Percentiles rank a stretch among this genome's conserved stretches.
These are phyloP conservation scores for Pseudoscleropodium purum DNA, from an alignment of 225 moss, liverwort and hornwort genomes.

Conservation along the genomic window DNA sequence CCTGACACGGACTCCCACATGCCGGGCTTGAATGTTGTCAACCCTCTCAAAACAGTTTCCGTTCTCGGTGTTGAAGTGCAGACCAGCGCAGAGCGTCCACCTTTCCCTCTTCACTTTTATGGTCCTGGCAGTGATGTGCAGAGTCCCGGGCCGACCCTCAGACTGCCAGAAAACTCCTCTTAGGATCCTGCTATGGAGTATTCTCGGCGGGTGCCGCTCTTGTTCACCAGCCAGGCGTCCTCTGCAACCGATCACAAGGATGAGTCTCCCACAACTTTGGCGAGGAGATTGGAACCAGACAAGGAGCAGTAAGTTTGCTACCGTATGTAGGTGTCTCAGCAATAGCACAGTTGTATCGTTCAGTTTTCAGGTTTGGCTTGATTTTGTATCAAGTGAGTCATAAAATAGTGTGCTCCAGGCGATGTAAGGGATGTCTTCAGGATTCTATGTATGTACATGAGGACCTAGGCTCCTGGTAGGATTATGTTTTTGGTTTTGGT, in stretches of 20 bases:
- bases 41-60: not conserved
- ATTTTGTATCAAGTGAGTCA: not conserved
- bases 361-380: conserved; percentile 1
- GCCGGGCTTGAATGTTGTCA: conserved; percentile 2
- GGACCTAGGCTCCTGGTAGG: not conserved
- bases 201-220: not conserved
- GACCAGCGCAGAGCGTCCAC: not conserved
- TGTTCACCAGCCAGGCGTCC: conserved; percentile 5
- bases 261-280: not conserved
- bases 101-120: conserved; percentile 9
- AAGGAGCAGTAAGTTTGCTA: not conserved
- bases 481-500: not conserved
- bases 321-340: not conserved
- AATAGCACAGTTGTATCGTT: not conserved
- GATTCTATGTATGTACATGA: not conserved
- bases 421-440: not conserved
- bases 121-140: not conserved
- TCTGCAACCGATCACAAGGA: not conserved
- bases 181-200: not conserved
- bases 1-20: not conserved
- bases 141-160: not conserved
- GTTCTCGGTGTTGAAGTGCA: conserved; percentile 13
- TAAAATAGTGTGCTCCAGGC: not conserved
- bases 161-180: not conserved
- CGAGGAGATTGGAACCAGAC: not conserved